Evolutionary conservation across 257 asterid genomes (phyloP), one percentile per base, ranked within the genome.

Genomic region (Solanum clarkiae): DNA sequence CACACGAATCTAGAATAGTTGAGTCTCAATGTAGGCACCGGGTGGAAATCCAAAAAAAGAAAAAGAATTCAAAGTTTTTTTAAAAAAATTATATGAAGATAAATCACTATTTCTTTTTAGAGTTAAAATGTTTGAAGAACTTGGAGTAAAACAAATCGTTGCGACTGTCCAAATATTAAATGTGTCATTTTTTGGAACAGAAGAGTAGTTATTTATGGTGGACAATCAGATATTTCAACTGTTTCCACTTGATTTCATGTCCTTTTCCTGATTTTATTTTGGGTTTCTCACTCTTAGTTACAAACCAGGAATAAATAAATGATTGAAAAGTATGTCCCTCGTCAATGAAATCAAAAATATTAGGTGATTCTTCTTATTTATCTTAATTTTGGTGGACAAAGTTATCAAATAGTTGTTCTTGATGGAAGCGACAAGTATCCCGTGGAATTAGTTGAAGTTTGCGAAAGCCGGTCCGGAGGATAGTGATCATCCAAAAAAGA

Each of bases 391-490:
- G 66, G 3, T 59, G 7, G 15, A 59, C 10, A 9, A 29, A 59
- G 32, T n/a, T 59, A 59, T 29, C 22, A 0, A 0, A 59, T 59
- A 59, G 7, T 59, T 59, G 29, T 59, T 59, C 7, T 12, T 1
- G 3, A 26, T 59, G 29, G 3, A 32, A 32, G 36, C 6, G 42
- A 36, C 3, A 59, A 0, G 0, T 59, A 59, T 2, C 8, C 0
- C 29, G 1, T 59, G 22, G 0, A n/a, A 1, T n/a, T 4, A 1
- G 15, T n/a, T 3, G 10, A 59, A 9, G 9, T 20, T 3, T 0
- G 14, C 0, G 3, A 59, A 59, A n/a, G 7, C 0, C 10, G 7
- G 0, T 14, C 1, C 29, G 22, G 4, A 59, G 7, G 20, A 26
- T 3, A 59, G 1, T 20, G 17, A 17, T 16, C 4, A 29, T 29